phyloP scores from a whole-genome alignment of 352 stramenopile species.

The Globisporangium yorkense region DNA sequence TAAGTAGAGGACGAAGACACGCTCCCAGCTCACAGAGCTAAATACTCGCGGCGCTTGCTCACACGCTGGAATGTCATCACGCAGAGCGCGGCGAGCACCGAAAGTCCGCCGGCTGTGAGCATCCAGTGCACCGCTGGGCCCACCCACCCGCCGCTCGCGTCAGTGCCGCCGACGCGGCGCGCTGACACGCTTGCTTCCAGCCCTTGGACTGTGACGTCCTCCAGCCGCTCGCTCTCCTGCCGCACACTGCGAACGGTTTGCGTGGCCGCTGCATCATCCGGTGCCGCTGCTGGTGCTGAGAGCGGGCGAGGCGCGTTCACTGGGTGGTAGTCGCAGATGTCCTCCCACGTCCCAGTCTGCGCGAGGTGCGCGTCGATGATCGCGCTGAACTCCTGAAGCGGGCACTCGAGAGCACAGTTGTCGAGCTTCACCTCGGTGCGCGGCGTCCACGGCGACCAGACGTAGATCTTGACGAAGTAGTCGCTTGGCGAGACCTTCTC shows the following conservation, averaged over 20 bases:
- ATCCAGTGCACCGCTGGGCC: constrained; percentile 2
- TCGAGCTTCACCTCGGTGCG: constrained; percentile 53
- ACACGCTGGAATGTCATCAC: constrained; percentile 14
- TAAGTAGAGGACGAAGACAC: background rate
- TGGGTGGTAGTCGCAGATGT: constrained; percentile 68
- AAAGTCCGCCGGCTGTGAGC: constrained; percentile 10
- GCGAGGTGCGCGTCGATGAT: constrained; percentile 54
- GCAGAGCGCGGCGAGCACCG: constrained; percentile 9
- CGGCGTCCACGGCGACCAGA: constrained; percentile 58
- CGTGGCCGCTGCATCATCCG: background rate
- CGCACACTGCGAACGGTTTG: background rate
- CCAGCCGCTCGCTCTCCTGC: background rate
- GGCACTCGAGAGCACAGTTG: constrained; percentile 52
- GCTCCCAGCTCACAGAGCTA: constrained; percentile 5
- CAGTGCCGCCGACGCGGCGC: background rate
- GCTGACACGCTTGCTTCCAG: background rate
- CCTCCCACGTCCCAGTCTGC: constrained; percentile 58
- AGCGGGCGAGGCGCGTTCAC: constrained; percentile 19
- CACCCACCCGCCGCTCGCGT: background rate
- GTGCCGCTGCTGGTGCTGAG: background rate
- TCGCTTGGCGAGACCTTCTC: constrained; percentile 2
- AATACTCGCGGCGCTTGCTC: constrained; percentile 15
- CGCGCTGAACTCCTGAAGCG: constrained; percentile 41
- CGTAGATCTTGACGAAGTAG: constrained; percentile 57
- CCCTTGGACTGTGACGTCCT: background rate